Percentiles rank a stretch among this genome's conserved stretches.
Evolutionary conservation across 495 filamentous ascomycete species (phyloP).

Genomic region (Pyronema domesticum): DNA sequence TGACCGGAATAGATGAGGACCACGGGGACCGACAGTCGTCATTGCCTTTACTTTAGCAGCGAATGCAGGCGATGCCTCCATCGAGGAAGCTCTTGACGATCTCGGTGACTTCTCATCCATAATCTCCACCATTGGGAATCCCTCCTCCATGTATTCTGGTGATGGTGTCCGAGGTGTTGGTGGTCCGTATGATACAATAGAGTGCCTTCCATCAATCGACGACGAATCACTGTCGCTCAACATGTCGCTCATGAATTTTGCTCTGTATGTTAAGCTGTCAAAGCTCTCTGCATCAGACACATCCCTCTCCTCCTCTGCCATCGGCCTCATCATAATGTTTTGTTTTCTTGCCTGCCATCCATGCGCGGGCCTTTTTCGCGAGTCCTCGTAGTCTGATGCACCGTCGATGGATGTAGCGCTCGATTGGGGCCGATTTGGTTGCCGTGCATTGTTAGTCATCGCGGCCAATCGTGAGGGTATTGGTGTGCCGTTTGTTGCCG

Average conservation of each 20-base stretch:
- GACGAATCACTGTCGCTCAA: constrained; percentile 23
- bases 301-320: constrained; percentile 12
- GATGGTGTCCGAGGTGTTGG: constrained; percentile 43
- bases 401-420: constrained; percentile 24
- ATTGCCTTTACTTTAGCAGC: constrained; percentile 29
- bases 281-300: constrained; percentile 26
- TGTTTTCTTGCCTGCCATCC: constrained; percentile 21
- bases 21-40: constrained; percentile 58
- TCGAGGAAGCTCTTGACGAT: constrained; percentile 26
- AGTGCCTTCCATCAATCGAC: constrained; percentile 15
- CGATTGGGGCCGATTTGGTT: constrained; percentile 13
- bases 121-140: constrained; percentile 16
- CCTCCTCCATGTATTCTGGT: constrained; percentile 19
- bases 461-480: not conserved
- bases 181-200: constrained; percentile 51
- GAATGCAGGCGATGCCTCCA: constrained; percentile 27
- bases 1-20: constrained; percentile 74
- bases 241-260: constrained; percentile 22
- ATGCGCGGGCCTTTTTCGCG: constrained; percentile 12
- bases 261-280: constrained; percentile 16
- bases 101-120: constrained; percentile 17
- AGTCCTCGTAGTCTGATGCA: constrained; percentile 13
- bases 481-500: not conserved
- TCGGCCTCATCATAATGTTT: constrained; percentile 16
- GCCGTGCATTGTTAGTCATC: not conserved